phyloP scores from a whole-genome alignment of 176 grass and related monocot species.

The Zea luxurians region DNA sequence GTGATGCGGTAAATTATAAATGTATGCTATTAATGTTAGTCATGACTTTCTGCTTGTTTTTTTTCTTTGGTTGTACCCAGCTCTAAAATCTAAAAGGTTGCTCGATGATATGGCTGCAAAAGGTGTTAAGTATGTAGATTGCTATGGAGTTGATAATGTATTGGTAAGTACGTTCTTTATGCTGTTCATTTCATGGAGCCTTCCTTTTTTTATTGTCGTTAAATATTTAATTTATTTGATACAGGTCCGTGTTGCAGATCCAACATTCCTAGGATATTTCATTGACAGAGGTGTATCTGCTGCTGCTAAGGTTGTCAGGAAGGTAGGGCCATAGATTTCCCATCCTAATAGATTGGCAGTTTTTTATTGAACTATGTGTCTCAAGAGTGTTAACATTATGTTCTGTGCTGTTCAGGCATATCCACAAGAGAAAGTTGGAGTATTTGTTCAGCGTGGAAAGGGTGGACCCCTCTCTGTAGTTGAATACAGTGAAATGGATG shows the following conservation, averaged over 20 bases:
- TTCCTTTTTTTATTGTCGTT: slow-evolving; percentile 25
- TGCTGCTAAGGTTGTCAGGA: slow-evolving; percentile 78
- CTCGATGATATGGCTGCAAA: slow-evolving; percentile 80
- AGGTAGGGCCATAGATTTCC: slow-evolving; percentile 45
- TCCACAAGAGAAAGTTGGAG: slow-evolving; percentile 77
- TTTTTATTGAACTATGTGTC: slow-evolving; percentile 28
- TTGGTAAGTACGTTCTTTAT: slow-evolving; percentile 47
- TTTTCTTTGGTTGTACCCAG: slow-evolving; percentile 31
- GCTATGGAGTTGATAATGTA: slow-evolving; percentile 88
- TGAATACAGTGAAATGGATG: slow-evolving; percentile 90
- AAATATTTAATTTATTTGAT: slow-evolving; percentile 41
- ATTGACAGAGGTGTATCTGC: slow-evolving; percentile 75
- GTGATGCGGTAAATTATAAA: background rate
- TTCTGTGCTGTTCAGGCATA: slow-evolving; percentile 53
- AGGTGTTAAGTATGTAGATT: slow-evolving; percentile 81
- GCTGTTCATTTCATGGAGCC: background rate
- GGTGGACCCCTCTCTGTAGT: slow-evolving; percentile 71
- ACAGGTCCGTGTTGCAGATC: slow-evolving; percentile 88
- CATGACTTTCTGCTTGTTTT: slow-evolving; percentile 8
- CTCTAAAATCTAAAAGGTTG: slow-evolving; percentile 68
- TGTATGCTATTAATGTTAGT: slow-evolving; percentile 16
- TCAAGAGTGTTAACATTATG: slow-evolving; percentile 8
- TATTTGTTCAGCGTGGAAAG: slow-evolving; percentile 80
- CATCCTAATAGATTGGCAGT: slow-evolving; percentile 16
- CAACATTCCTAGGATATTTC: slow-evolving; percentile 82